Evolutionary conservation across 192 early-diverging fungal genomes (phyloP).

Genomic region (Backusella tuberculispora): DNA sequence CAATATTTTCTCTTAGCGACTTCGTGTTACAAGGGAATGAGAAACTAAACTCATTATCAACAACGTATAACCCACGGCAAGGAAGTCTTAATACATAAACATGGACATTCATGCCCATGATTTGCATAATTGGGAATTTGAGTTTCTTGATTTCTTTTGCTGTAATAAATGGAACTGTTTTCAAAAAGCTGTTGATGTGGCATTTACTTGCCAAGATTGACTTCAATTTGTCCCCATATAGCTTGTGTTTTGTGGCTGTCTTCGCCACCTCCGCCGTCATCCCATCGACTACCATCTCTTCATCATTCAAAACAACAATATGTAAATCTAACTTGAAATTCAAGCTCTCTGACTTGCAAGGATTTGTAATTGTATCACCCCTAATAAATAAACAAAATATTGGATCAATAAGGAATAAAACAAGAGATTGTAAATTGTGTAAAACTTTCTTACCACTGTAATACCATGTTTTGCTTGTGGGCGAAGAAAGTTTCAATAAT

Average conservation of each 20-base stretch:
- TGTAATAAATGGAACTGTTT: neutral
- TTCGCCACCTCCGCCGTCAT: neutral
- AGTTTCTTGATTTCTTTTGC: neutral
- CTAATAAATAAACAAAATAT: slow-evolving; percentile 10
- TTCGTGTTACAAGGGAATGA: neutral
- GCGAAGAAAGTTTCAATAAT: slow-evolving; percentile 12
- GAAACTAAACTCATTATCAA: neutral
- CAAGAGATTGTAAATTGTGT: slow-evolving; percentile 7
- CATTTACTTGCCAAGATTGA: neutral
- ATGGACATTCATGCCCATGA: slow-evolving; percentile 5
- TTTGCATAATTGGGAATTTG: neutral
- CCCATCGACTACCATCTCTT: neutral
- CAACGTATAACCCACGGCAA: neutral
- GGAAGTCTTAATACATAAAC: neutral
- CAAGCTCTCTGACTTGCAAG: neutral
- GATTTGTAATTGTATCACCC: neutral
- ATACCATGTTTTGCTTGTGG: slow-evolving; percentile 8
- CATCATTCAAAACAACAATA: neutral
- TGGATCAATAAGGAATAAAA: slow-evolving; percentile 2
- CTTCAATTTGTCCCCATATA: neutral
- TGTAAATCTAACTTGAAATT: neutral
- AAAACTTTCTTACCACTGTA: slow-evolving; percentile 1
- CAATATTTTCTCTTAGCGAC: neutral
- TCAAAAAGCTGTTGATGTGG: neutral
- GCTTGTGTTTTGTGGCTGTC: neutral